Percentiles rank a stretch among this genome's conserved stretches.
phyloP scores from a whole-genome alignment of 345 rosid genomes.

The Viola odorata region DNA sequence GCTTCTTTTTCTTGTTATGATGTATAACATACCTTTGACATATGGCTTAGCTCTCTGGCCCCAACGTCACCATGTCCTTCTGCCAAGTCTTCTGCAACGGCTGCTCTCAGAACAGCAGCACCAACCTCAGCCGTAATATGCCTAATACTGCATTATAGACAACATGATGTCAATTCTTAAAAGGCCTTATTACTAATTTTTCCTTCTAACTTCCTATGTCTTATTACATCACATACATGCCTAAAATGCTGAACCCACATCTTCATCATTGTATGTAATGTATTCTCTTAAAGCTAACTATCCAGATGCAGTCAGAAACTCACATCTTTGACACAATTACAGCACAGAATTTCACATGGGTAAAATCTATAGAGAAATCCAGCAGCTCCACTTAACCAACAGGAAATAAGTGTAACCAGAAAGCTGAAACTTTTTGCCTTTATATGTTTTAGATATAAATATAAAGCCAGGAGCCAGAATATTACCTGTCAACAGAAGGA shows the following conservation, averaged over 20 bases:
- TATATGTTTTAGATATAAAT: no score
- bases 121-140: constrained; percentile 90
- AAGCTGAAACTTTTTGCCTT: no score
- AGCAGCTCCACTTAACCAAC: no score
- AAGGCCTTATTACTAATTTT: neutral
- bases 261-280: neutral
- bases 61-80: constrained; percentile 79
- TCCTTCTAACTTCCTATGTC: neutral
- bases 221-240: neutral
- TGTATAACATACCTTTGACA: constrained; percentile 60
- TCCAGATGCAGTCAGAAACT: no score
- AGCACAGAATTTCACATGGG: no score
- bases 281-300: no score
- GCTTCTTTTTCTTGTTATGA: no score
- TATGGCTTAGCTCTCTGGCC: constrained; percentile 58
- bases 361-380: no score
- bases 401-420: no score
- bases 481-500: constrained; percentile 81
- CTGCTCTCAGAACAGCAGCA: constrained; percentile 85
- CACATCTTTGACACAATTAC: no score
- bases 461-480: neutral
- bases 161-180: neutral
- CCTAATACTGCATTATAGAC: constrained; percentile 61
- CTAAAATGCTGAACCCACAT: neutral
- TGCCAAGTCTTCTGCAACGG: constrained; percentile 70